Base-by-base conservation (phyloP, 2,329 filamentous ascomycete species). In the Trichoderma asperellum region DNA sequence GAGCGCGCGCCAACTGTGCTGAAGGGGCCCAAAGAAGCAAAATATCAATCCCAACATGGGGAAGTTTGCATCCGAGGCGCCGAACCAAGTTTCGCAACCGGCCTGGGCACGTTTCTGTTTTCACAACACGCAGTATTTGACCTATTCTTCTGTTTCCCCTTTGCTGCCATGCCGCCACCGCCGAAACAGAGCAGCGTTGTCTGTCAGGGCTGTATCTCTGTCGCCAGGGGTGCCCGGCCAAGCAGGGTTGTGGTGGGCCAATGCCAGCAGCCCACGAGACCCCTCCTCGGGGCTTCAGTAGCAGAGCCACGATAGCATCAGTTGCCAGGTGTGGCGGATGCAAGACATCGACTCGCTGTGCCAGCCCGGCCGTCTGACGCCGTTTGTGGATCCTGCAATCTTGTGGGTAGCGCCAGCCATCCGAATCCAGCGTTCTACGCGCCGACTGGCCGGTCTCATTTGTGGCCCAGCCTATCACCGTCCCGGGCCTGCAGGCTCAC, bases 301-400 rank as follows among this genome's bases (percentile, higher is more conserved):
- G 77, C 76, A 76, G 74, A 63, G 71, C 69, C 68, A 69, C 62
- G 55, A 70, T 53, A 57, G 69, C 53, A 56, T 21, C 27, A 67
- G 37, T 55, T 59, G 49, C 67, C 64, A 68, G 57, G 62, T 47
- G 66, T 63, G 69, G 71, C 73, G 59, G 68, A 78, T 78, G 78
- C 77, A 79, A 76, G 75, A 78, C 79, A 83, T 83, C 79, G 78
- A 83, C 80, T 83, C 79, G 80, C 78, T 79, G 75, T 75, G 74
- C 68, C 74, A 74, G 73, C 71, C 73, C 74, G 72, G 75, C 74
- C 78, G 75, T 79, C 77, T 78, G 77, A 80, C 79, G 78, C 75
- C 73, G 75, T 73, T 75, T 75, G 77, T 78, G 76, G 77, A 74
- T 74, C 75, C 75, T 76, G 75, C 76, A 76, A 76, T 77, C 74